Base-by-base conservation (phyloP, 331 rosid genomes). In the Telfairia occidentalis region DNA sequence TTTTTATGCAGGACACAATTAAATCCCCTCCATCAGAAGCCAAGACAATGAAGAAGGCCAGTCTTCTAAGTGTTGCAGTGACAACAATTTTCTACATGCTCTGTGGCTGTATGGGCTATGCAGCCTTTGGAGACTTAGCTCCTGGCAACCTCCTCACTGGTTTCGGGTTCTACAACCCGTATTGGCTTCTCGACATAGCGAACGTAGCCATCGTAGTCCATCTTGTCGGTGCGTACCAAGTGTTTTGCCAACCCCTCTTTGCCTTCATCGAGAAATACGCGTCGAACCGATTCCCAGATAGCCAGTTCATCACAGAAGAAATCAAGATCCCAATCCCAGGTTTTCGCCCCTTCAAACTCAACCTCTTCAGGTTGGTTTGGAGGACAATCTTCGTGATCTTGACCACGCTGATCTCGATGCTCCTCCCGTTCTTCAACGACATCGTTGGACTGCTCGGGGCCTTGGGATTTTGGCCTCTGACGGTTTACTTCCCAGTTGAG, bases 211-310 rank as follows among this genome's bases (percentile, higher is more conserved):
- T 92, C 15, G 97, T 92, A 3, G 69, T 92, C 78, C 98, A 90
- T 79, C 97, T 92, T 24, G 78, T 90, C 35, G 98, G 98, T 42
- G 91, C 98, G 26, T 92, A 85, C 89, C 98, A 90, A 82, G 98
- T 90, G 18, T 89, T 73, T 72, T 77, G 84, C 71, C 98, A 92
- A 29, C 96, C 98, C 88, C 79, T 92, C 18, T 92, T 79, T 2
- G 88, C 93, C 8, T 89, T 92, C 73, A 32, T 85, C 30, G 89
- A 85, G 66, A 82, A 82, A 64, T 58, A 49, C 5, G 80, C 74
- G 1, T 69, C 65, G 21, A 37, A 15, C 9, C 74, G 53, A 71
- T 82, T 35, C 86, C 86, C 89, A 2, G 78, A 85, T 49, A 80
- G 79, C 70, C 28, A 30, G 16, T 82, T 82, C 78, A 73, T 85